Evolutionary conservation across 2,329 filamentous ascomycete species (phyloP).

Genomic region (Sporothrix mexicana): DNA sequence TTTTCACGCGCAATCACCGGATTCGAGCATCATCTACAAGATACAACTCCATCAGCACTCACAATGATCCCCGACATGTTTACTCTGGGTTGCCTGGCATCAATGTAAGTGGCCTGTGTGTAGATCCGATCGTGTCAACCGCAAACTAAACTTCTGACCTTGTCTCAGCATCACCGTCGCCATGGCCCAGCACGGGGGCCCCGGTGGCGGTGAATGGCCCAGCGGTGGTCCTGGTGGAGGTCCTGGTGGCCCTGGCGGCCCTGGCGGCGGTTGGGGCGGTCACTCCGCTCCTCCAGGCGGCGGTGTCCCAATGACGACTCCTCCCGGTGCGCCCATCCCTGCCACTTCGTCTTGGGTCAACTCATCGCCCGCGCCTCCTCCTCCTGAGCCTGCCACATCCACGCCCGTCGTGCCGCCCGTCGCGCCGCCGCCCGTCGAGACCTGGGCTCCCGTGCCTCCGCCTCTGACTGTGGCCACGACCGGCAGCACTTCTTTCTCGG

Average conservation of each 20-base stretch:
- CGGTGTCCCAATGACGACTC: neutral
- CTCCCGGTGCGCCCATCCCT: constrained; percentile 22
- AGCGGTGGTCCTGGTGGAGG: neutral
- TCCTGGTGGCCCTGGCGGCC: neutral
- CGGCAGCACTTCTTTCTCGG: constrained; percentile 17
- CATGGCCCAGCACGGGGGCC: constrained; percentile 22
- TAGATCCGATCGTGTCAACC: neutral
- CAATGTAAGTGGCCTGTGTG: neutral
- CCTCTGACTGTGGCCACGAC: neutral
- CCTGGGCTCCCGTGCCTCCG: neutral
- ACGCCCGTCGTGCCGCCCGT: neutral
- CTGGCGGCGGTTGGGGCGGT: neutral
- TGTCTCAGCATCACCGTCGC: neutral
- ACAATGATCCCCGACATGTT: constrained; percentile 5
- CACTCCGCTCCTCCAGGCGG: neutral
- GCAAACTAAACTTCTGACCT: neutral
- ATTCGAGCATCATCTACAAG: too few species aligned
- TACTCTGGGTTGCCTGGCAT: constrained; percentile 7
- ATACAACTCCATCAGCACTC: neutral
- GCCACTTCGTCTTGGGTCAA: neutral
- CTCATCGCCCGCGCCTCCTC: neutral
- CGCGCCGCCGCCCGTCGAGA: neutral
- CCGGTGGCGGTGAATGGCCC: neutral
- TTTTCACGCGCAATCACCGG: too few species aligned
- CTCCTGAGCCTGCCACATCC: neutral